These are phyloP conservation scores for Blattamonas nauphoetae DNA, from an alignment of 78 protist species.

Conservation along the genomic window DNA sequence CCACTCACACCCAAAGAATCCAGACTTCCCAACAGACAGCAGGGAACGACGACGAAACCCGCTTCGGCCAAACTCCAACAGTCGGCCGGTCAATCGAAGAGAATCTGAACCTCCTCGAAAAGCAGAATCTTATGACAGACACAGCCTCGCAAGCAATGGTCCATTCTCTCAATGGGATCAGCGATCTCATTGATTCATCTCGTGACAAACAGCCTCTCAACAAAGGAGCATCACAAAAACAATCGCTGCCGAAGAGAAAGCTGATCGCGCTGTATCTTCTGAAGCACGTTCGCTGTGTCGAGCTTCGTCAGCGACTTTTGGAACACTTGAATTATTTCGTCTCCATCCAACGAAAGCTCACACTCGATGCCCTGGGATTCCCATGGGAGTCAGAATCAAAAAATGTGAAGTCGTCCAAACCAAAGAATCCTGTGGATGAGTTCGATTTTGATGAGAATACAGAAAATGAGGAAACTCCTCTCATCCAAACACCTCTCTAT, in stretches of 20 bases:
- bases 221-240: neutral
- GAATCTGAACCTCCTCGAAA: neutral
- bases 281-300: neutral
- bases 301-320: neutral
- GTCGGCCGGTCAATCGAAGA: neutral
- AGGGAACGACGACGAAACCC: neutral
- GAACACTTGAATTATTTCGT: neutral
- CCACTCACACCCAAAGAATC: neutral
- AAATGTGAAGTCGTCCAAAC: neutral
- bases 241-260: neutral
- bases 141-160: neutral
- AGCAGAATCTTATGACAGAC: neutral
- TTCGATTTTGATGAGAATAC: neutral
- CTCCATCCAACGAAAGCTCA: neutral
- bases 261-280: constrained; percentile 1
- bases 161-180: neutral
- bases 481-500: neutral
- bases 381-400: neutral
- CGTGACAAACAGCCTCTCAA: neutral
- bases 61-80: neutral
- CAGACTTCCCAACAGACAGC: neutral
- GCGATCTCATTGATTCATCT: neutral
- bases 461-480: neutral
- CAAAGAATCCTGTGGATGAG: neutral
- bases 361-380: neutral